A percentile compares a stretch with the other conserved stretches of the same genome.
Evolutionary conservation across 257 asterid species (phyloP).

Genomic region (Paraleonurus japonicus): DNA sequence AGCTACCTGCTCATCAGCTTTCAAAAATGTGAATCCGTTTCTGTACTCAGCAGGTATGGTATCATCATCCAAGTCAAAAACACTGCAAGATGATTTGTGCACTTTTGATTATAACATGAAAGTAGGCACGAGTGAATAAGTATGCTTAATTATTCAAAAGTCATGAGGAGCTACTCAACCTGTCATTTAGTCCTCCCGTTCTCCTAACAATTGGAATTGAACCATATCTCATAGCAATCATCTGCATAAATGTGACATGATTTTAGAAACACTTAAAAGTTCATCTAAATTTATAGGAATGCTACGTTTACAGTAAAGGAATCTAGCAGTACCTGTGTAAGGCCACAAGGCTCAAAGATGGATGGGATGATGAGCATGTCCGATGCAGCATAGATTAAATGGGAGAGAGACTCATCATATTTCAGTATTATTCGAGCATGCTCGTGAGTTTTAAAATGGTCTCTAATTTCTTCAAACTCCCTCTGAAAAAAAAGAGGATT

Average conservation of each 20-base stretch:
- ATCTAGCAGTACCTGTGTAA: constrained; percentile 70
- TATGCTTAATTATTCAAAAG: neutral
- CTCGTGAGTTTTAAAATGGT: constrained; percentile 61
- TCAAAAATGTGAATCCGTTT: constrained; percentile 81
- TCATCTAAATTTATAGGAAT: neutral
- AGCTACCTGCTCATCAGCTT: constrained; percentile 79
- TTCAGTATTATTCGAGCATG: constrained; percentile 76
- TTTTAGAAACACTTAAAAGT: constrained; percentile 10
- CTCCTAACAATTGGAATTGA: constrained; percentile 83
- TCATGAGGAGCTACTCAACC: constrained; percentile 45
- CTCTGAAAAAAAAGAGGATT: constrained; percentile 48
- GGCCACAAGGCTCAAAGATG: constrained; percentile 98
- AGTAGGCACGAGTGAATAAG: neutral
- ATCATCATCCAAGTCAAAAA: constrained; percentile 82
- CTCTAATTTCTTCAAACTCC: constrained; percentile 81
- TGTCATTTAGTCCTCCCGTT: constrained; percentile 97
- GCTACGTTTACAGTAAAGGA: constrained; percentile 13
- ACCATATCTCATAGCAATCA: constrained; percentile 99
- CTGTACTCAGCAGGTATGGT: constrained; percentile 69
- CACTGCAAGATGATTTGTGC: constrained; percentile 53
- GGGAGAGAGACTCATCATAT: constrained; percentile 91
- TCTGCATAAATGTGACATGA: constrained; percentile 42
- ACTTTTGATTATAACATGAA: constrained; percentile 15
- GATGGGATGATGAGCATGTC: constrained; percentile 95
- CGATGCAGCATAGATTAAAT: constrained; percentile 81